Evolutionary conservation across 257 asterid genomes (phyloP).

Genomic region (Euphrasia confusa): DNA sequence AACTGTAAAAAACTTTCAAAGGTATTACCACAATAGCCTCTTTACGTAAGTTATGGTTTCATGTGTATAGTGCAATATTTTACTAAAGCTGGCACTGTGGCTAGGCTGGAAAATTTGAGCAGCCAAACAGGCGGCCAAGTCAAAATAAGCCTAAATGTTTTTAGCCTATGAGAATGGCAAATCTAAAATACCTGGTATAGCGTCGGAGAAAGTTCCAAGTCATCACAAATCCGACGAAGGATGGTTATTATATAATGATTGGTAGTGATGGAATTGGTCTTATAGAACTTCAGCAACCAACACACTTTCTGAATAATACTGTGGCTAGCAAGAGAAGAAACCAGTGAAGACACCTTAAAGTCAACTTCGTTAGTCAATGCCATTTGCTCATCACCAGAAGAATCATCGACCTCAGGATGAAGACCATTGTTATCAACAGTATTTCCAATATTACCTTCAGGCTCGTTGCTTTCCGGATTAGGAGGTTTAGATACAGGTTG

Average conservation of each 20-base stretch:
- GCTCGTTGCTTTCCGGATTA: slow-evolving; percentile 31
- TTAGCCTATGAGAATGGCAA: slow-evolving; percentile 17
- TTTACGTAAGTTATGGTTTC: too few relatives aligned
- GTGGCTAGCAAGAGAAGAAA: slow-evolving; percentile 73
- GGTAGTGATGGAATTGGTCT: slow-evolving; percentile 65
- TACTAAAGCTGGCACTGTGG: too few relatives aligned
- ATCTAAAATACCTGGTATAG: slow-evolving; percentile 72
- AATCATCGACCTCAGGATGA: slow-evolving; percentile 48
- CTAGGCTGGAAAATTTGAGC: too few relatives aligned
- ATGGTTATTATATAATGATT: slow-evolving; percentile 66
- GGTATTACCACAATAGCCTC: slow-evolving; percentile 10
- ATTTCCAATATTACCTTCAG: slow-evolving; percentile 37
- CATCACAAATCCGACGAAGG: slow-evolving; percentile 74
- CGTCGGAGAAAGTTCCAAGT: slow-evolving; percentile 89
- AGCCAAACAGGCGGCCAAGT: too few relatives aligned
- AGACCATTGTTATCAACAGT: slow-evolving; percentile 33
- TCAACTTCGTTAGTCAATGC: slow-evolving; percentile 64
- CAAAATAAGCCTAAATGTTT: neutral
- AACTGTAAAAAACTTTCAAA: slow-evolving; percentile 50
- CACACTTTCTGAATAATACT: slow-evolving; percentile 63
- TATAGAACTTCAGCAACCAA: slow-evolving; percentile 85
- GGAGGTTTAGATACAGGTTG: slow-evolving; percentile 30
- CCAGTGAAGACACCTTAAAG: slow-evolving; percentile 63
- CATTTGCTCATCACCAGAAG: slow-evolving; percentile 74
- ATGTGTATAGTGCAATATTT: too few relatives aligned